These are phyloP conservation scores for Colletotrichum simmondsii DNA, from an alignment of 2,329 filamentous ascomycete species.

Conservation along the genomic window DNA sequence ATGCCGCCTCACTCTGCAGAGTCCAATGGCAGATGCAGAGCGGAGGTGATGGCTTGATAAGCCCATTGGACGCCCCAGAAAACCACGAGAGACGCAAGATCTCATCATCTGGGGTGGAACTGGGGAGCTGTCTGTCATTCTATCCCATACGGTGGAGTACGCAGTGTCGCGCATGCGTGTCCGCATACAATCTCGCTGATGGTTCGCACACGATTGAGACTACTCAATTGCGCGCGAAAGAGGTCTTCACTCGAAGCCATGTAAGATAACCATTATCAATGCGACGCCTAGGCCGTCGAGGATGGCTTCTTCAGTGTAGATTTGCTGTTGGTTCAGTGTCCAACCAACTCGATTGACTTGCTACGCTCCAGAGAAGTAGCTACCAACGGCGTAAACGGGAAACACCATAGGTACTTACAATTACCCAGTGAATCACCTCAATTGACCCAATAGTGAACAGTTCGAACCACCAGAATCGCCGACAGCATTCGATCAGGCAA, in stretches of 20 bases:
- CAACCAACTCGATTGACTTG: not conserved
- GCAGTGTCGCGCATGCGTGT: conserved; percentile 26
- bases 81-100: conserved; percentile 1
- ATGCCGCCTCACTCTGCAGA: conserved; percentile 8
- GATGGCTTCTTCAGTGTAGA: not conserved
- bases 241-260: not conserved
- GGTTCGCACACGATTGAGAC: not conserved
- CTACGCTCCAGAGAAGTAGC: not conserved
- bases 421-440: not conserved
- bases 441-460: conserved; percentile 4
- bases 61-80: conserved; percentile 6
- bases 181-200: not conserved
- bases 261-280: not conserved
- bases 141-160: conserved; percentile 9
- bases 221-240: not conserved
- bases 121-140: conserved; percentile 26
- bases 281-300: not conserved
- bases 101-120: conserved; percentile 6
- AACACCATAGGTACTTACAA: not conserved
- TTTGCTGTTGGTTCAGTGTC: not conserved
- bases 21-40: conserved; percentile 4
- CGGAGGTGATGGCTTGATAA: not conserved
- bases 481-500: conserved; percentile 10
- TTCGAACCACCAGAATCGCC: not conserved
- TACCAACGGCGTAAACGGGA: not conserved